These are phyloP conservation scores for Huntiella moniliformis DNA, from an alignment of 2,329 filamentous ascomycete genomes.

Conservation along the genomic window DNA sequence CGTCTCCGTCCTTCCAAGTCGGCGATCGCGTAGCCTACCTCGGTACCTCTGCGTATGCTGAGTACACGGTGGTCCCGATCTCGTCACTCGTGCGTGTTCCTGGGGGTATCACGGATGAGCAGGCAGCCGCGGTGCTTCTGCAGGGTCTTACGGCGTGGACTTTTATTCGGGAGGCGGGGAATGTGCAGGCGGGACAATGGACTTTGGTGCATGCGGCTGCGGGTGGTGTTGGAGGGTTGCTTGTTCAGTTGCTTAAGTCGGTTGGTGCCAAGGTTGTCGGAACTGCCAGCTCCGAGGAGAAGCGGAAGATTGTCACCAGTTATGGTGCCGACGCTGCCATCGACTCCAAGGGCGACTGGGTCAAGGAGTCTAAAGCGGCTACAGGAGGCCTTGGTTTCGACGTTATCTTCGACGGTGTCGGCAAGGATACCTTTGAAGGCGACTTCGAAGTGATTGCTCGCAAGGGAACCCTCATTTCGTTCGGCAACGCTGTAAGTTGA, in stretches of 20 bases:
- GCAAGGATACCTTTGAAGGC: slow-evolving; percentile 66
- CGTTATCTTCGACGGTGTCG: slow-evolving; percentile 73
- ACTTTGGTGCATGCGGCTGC: slow-evolving; percentile 72
- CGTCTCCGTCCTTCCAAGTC: slow-evolving; percentile 29
- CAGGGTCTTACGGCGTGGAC: slow-evolving; percentile 73
- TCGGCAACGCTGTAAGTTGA: slow-evolving; percentile 54
- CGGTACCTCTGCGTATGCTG: slow-evolving; percentile 32
- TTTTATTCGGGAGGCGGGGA: slow-evolving; percentile 55
- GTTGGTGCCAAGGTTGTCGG: slow-evolving; percentile 65
- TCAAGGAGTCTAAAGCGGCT: slow-evolving; percentile 42
- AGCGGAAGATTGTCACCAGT: slow-evolving; percentile 47
- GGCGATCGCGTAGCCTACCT: slow-evolving; percentile 60
- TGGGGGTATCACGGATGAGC: slow-evolving; percentile 35
- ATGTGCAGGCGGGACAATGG: slow-evolving; percentile 62
- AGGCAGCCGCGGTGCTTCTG: slow-evolving; percentile 50
- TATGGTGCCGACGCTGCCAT: slow-evolving; percentile 56
- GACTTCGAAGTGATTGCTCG: slow-evolving; percentile 54
- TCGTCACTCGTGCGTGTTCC: slow-evolving; percentile 44
- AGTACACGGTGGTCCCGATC: slow-evolving; percentile 36
- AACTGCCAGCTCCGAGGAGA: slow-evolving; percentile 55
- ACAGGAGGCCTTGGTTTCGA: slow-evolving; percentile 55
- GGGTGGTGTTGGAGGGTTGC: slow-evolving; percentile 58
- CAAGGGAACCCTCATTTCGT: slow-evolving; percentile 62
- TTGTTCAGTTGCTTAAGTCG: slow-evolving; percentile 54
- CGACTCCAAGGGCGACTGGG: slow-evolving; percentile 26